Conservation (phyloP, 139 green algal genomes). For the Limnomonas spitsbergensis region DNA sequence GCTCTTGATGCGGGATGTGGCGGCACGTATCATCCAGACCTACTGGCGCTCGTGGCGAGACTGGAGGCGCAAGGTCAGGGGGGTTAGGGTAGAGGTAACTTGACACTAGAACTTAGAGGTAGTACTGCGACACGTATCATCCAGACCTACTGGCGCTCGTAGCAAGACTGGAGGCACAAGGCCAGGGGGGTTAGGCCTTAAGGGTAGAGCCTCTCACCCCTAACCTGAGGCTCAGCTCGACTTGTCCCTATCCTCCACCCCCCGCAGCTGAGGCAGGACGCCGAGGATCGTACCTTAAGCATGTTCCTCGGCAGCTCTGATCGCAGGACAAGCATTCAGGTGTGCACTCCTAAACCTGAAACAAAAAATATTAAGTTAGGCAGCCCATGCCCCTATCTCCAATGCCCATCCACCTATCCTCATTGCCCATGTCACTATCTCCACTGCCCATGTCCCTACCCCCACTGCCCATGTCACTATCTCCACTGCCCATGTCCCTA, state of each 20-base stretch:
- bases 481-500: no score
- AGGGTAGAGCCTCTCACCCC: no score
- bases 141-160: constrained; percentile 45
- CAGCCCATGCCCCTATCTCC: no score
- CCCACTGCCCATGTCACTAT: no score
- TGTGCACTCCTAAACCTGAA: no score
- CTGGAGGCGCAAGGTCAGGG: constrained; percentile 24
- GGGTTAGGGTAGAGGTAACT: background rate
- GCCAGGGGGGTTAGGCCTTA: background rate
- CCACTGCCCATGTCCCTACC: no score
- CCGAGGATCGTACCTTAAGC: constrained; percentile 1
- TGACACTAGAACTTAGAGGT: no score
- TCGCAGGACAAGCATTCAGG: background rate
- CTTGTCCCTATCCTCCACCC: background rate
- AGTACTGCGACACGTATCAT: constrained; percentile 61
- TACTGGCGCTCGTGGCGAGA: constrained; percentile 38
- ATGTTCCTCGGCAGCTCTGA: background rate
- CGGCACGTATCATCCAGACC: constrained; percentile 55
- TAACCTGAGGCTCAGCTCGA: no score
- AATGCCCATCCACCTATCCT: no score
- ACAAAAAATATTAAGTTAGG: no score
- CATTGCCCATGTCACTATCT: no score
- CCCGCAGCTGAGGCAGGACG: constrained; percentile 7
- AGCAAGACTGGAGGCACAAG: constrained; percentile 23
- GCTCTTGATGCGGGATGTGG: constrained; percentile 44